Evolutionary conservation across 2,329 filamentous ascomycete genomes (phyloP), one percentile per base, ranked within the genome.

Genomic region (Teratosphaeria destructans): DNA sequence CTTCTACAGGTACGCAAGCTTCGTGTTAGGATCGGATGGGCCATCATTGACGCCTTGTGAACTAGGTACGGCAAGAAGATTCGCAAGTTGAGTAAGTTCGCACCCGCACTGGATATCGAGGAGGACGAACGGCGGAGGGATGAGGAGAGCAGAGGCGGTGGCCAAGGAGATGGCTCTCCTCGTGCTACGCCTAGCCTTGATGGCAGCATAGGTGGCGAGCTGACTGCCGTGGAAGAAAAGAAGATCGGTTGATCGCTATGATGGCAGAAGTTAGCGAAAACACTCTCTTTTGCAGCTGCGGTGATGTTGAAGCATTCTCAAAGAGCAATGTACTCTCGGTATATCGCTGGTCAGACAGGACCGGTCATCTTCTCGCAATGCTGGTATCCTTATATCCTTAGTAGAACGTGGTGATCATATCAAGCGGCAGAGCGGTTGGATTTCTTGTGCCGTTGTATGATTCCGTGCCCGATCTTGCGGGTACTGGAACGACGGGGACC

Each of bases 71-170:
- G 77, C 14, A 75, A 70, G 64, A 72, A 65, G 63, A 77, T 79
- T 34, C 61, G 76, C 4, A 71, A 68, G 26, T 76, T 70, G 67
- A 73, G 69, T 54, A 74, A 72, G 58, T 78, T 77, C 63, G 76
- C 76, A 3, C 65, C 67, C 6, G 64, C 65, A 19, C 62, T 55
- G 49, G 65, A 66, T 56, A 62, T 66, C 34, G 16, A 64, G 58
- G 58, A 64, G 57, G 64, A 66, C 23, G 37, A 43, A n/a, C 60
- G 59, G 58, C 43, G 59, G 59, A 35, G 55, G 26, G 64, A 66
- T 49, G 63, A 65, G 59, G 64, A 66, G 59, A 60, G 58, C 47
- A 49, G 52, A n/a, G 59, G 52, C 35, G 55, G 35, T 12, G 53
- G 37, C 5, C 37, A 1, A 5, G 37, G 37, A 5, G 37, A 43